These are phyloP conservation scores for Sordaria brevicollis DNA, from an alignment of 495 filamentous ascomycete species.

Conservation along the genomic window DNA sequence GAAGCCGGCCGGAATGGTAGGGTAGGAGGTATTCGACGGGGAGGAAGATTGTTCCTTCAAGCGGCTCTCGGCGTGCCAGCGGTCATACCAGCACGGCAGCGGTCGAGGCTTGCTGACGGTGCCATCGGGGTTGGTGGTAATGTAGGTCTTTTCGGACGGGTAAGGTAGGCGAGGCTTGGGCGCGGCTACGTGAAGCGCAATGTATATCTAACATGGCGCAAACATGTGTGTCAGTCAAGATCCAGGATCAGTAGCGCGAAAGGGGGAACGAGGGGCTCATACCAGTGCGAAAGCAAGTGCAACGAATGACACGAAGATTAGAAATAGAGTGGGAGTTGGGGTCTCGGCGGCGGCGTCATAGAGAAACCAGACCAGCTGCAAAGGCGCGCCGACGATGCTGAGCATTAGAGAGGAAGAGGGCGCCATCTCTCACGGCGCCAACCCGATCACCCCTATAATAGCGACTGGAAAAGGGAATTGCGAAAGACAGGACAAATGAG, in stretches of 20 bases:
- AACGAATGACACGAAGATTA: slow-evolving; percentile 14
- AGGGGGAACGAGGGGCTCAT: slow-evolving; percentile 1
- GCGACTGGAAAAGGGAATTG: background rate
- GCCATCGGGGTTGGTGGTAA: slow-evolving; percentile 59
- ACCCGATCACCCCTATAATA: background rate
- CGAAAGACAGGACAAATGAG: background rate
- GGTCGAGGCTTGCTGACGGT: slow-evolving; percentile 44
- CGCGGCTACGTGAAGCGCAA: slow-evolving; percentile 61
- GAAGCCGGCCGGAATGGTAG: slow-evolving; percentile 20
- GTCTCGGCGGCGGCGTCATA: slow-evolving; percentile 14
- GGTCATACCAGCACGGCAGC: slow-evolving; percentile 79
- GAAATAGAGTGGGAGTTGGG: slow-evolving; percentile 21
- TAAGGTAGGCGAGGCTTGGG: slow-evolving; percentile 66
- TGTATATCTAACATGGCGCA: slow-evolving; percentile 38
- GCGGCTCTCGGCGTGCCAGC: slow-evolving; percentile 45
- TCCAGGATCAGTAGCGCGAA: background rate
- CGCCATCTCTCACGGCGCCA: slow-evolving; percentile 2
- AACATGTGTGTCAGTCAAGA: background rate
- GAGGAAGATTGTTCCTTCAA: slow-evolving; percentile 16
- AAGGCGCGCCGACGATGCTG: slow-evolving; percentile 7
- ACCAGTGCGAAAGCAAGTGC: slow-evolving; percentile 20
- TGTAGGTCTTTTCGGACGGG: slow-evolving; percentile 78
- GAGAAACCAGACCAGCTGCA: slow-evolving; percentile 19
- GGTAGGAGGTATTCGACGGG: slow-evolving; percentile 6
- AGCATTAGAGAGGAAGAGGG: background rate